phyloP scores from a whole-genome alignment of 202 grass and related monocot species.

The Panicum virgatum region DNA sequence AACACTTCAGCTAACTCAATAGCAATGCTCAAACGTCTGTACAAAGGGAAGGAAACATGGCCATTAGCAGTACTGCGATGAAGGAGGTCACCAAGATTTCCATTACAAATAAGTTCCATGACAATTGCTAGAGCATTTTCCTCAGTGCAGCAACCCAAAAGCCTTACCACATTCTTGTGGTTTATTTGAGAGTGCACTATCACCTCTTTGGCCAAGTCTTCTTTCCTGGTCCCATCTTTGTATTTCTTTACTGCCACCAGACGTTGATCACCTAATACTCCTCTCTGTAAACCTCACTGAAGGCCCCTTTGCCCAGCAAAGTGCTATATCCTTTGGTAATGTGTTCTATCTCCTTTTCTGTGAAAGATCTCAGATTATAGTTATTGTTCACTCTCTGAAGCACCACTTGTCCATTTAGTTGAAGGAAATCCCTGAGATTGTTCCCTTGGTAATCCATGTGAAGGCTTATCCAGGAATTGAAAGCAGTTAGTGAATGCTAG shows the following conservation, averaged over 20 bases:
- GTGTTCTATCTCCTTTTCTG: background rate
- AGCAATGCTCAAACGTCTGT: conserved; percentile 5
- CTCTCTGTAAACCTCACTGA: conserved; percentile 28
- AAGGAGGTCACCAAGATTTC: conserved; percentile 5
- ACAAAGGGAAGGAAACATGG: background rate
- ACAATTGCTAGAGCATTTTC: conserved; percentile 20
- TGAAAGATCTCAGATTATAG: background rate
- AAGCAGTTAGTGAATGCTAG: too few species aligned
- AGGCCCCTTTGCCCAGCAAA: conserved; percentile 6
- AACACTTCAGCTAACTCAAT: conserved; percentile 16
- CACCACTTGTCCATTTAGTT: background rate
- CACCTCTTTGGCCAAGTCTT: background rate
- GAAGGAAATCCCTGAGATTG: background rate
- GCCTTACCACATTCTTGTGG: conserved; percentile 21
- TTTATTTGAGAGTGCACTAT: conserved; percentile 25
- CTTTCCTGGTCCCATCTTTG: background rate
- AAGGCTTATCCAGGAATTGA: too few species aligned
- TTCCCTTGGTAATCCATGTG: background rate
- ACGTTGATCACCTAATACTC: background rate
- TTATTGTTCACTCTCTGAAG: background rate
- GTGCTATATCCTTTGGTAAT: conserved; percentile 1
- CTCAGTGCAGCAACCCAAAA: conserved; percentile 14
- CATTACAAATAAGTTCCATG: conserved; percentile 12
- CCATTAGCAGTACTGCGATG: background rate
- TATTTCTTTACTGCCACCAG: conserved; percentile 13